Evolutionary conservation across 805 yeast species (phyloP), one percentile per base, ranked within the genome.

Genomic region (Babjeviella inositovora): DNA sequence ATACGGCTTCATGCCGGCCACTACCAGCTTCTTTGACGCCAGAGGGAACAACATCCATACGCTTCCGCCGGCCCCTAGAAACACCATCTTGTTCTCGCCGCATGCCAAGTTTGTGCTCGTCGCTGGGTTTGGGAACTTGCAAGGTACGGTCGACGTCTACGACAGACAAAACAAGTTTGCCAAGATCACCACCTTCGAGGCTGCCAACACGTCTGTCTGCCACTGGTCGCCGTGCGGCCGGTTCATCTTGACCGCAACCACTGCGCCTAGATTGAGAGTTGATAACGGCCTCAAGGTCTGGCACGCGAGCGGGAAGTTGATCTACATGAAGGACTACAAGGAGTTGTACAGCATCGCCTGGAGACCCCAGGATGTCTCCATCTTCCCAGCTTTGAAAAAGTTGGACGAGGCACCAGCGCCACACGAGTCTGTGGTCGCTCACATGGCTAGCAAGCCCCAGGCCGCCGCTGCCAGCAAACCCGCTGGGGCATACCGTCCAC

Each of bases 201-300:
- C 97, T 8, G 55, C 94, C 21, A 92, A 90, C 54, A 84, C 97
- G 9, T 75, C 93, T n/a, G 92, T 76, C 21, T 87, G 95, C 47
- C 81, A 80, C 46, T 90, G 98, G 98, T 73, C 92, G 3, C 99
- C 99, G 7, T 93, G 90, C 50, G 97, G 98, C 18, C 71, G 90
- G 40, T 84, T 63, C 42, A 70, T 90, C 28, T 54, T 90, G 47
- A 87, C 97, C 9, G 97, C 98, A 11, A 92, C 97, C 5, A 90
- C 97, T 0, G 71, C 95, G 11, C 99, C 99, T 32, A 67, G 99
- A 38, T 65, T 90, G 37, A 71, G 98, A 41, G 99, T 90, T 19
- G 99, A 92, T 51, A 90, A 90, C 46, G 87, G 96, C 29, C 72
- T 76, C 37, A 80, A 81, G 49, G 61, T 90, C 38, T 90, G 97